Conservation (phyloP, 306 rosid genomes). For the Ormosia semicastrata region DNA sequence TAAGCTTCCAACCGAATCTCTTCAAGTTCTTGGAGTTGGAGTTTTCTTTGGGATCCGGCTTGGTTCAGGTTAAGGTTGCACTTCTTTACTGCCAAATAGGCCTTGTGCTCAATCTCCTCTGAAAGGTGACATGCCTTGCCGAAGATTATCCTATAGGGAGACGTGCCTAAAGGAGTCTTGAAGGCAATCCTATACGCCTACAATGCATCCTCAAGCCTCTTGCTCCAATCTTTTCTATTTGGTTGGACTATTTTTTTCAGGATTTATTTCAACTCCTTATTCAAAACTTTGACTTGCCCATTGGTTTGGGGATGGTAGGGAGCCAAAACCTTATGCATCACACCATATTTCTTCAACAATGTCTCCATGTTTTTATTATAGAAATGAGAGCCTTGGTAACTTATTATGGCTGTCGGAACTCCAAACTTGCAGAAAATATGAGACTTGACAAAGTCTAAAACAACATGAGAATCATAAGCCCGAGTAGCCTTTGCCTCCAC, state of each 20-base stretch:
- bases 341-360: not conserved
- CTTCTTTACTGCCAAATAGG: not conserved
- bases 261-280: no score
- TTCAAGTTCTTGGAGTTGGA: not conserved
- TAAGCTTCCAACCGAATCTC: not conserved
- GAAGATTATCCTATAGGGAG: no score
- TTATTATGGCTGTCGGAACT: not conserved
- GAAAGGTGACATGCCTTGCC: no score
- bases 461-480: no score
- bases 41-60: not conserved
- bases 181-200: no score
- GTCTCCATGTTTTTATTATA: not conserved
- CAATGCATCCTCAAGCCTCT: not conserved
- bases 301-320: not conserved
- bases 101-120: not conserved
- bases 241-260: not conserved
- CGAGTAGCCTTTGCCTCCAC: no score
- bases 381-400: not conserved
- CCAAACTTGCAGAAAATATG: not conserved
- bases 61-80: not conserved
- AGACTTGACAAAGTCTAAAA: no score
- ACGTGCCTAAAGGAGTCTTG: no score
- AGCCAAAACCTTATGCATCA: not conserved
- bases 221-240: no score
- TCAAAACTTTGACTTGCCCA: no score